Conservation (phyloP, 345 rosid genomes). For the Citrus reticulata region DNA sequence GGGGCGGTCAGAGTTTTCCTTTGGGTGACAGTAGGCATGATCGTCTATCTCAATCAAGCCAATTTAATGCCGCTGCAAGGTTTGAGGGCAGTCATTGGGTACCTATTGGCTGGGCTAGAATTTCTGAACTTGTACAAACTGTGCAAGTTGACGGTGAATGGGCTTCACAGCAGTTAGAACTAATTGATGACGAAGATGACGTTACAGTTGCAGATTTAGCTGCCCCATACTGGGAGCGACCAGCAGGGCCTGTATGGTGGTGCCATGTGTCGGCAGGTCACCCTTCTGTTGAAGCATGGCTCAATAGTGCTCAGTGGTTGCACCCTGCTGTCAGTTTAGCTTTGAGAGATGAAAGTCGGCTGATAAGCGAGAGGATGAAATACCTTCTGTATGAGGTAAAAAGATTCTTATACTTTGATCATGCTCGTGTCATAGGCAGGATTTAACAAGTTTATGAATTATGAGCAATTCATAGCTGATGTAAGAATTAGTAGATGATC, state of each 20-base stretch:
- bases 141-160: slow-evolving; percentile 68
- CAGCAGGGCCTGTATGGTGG: slow-evolving; percentile 95
- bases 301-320: slow-evolving; percentile 77
- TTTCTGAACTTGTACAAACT: slow-evolving; percentile 60
- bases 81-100: slow-evolving; percentile 71
- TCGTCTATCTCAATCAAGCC: slow-evolving; percentile 30
- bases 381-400: slow-evolving; percentile 87
- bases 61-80: slow-evolving; percentile 31
- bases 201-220: slow-evolving; percentile 90
- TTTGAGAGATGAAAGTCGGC: slow-evolving; percentile 77
- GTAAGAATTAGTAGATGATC: neutral
- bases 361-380: slow-evolving; percentile 92
- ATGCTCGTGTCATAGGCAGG: neutral
- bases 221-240: slow-evolving; percentile 90
- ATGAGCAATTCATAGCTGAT: neutral
- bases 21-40: slow-evolving; percentile 34
- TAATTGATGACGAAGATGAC: slow-evolving; percentile 53
- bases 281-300: slow-evolving; percentile 61
- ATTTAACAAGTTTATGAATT: neutral
- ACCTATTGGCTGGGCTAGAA: slow-evolving; percentile 91
- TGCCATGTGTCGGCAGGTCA: slow-evolving; percentile 74
- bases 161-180: slow-evolving; percentile 45
- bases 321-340: slow-evolving; percentile 96
- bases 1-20: slow-evolving; percentile 29
- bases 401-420: neutral